phyloP scores from a whole-genome alignment of 352 stramenopile species.

The Peronospora belbahrii region DNA sequence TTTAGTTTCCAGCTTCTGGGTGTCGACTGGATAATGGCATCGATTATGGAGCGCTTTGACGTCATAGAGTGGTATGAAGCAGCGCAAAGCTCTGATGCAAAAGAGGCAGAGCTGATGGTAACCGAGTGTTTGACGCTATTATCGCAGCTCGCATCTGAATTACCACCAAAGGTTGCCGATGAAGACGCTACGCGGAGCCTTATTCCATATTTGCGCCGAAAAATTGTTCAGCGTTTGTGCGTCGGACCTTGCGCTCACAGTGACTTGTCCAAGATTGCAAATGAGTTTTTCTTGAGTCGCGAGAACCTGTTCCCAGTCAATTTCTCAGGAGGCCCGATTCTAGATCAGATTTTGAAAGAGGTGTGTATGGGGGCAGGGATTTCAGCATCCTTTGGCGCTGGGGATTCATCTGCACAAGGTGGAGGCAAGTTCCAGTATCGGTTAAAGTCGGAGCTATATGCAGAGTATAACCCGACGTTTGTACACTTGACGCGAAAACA shows the following conservation, averaged over 20 bases:
- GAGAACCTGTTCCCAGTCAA: conserved; percentile 69
- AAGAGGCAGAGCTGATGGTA: conserved; percentile 66
- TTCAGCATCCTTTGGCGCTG: conserved; percentile 20
- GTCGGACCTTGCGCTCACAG: conserved; percentile 76
- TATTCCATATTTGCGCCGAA: conserved; percentile 57
- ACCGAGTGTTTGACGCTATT: conserved; percentile 73
- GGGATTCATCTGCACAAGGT: conserved; percentile 20
- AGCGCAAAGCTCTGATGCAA: conserved; percentile 32
- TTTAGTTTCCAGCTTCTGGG: conserved; percentile 67
- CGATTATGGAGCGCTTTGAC: conserved; percentile 66
- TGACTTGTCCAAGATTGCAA: conserved; percentile 78
- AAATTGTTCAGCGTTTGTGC: conserved; percentile 77
- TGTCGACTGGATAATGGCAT: conserved; percentile 72
- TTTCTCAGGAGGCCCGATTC: conserved; percentile 53
- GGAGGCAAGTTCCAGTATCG: conserved; percentile 74
- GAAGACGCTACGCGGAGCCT: conserved; percentile 51
- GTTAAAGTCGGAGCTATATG: conserved; percentile 71
- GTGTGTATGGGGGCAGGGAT: conserved; percentile 37
- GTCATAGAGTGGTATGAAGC: conserved; percentile 50
- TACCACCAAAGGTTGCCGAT: conserved; percentile 50
- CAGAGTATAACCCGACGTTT: conserved; percentile 82
- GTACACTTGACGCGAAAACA: conserved; percentile 84
- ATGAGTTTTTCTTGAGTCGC: conserved; percentile 70
- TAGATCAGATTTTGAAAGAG: conserved; percentile 78
- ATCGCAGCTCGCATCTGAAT: conserved; percentile 67